phyloP scores from a whole-genome alignment of 2,329 filamentous ascomycete genomes.

The Camptophora hylomeconis region DNA sequence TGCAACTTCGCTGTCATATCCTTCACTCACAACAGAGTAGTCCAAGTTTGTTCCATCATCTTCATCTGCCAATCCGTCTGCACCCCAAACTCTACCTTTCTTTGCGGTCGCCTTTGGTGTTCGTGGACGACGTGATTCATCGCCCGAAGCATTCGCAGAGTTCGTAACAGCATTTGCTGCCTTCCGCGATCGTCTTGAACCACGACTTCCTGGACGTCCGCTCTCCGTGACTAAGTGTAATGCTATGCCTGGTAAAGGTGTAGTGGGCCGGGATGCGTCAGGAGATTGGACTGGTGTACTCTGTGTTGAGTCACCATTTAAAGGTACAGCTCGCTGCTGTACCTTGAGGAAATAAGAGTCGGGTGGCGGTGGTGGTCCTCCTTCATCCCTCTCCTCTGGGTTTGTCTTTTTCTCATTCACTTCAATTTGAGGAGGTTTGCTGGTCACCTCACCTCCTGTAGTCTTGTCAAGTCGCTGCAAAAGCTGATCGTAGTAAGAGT shows the following conservation, averaged over 20 bases:
- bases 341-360: slow-evolving; percentile 39
- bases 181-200: slow-evolving; percentile 70
- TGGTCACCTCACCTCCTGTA: slow-evolving; percentile 25
- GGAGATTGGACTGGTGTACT: slow-evolving; percentile 58
- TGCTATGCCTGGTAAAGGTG: slow-evolving; percentile 46
- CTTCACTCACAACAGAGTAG: slow-evolving; percentile 59
- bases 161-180: slow-evolving; percentile 46
- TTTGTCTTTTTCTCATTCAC: slow-evolving; percentile 33
- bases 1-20: slow-evolving; percentile 31
- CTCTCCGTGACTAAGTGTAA: slow-evolving; percentile 61
- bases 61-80: slow-evolving; percentile 75
- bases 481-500: slow-evolving; percentile 90
- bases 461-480: slow-evolving; percentile 59
- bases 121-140: slow-evolving; percentile 57
- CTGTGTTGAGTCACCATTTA: slow-evolving; percentile 44
- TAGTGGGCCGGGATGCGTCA: slow-evolving; percentile 64
- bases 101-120: slow-evolving; percentile 47
- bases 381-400: slow-evolving; percentile 35
- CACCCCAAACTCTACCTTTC: slow-evolving; percentile 85
- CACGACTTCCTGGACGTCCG: slow-evolving; percentile 58
- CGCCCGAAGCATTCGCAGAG: slow-evolving; percentile 64
- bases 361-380: slow-evolving; percentile 37
- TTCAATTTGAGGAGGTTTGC: slow-evolving; percentile 30
- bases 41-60: slow-evolving; percentile 70
- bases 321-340: slow-evolving; percentile 32